Conservation (phyloP, 2,329 filamentous ascomycete species). For the Alternaria sp. region DNA sequence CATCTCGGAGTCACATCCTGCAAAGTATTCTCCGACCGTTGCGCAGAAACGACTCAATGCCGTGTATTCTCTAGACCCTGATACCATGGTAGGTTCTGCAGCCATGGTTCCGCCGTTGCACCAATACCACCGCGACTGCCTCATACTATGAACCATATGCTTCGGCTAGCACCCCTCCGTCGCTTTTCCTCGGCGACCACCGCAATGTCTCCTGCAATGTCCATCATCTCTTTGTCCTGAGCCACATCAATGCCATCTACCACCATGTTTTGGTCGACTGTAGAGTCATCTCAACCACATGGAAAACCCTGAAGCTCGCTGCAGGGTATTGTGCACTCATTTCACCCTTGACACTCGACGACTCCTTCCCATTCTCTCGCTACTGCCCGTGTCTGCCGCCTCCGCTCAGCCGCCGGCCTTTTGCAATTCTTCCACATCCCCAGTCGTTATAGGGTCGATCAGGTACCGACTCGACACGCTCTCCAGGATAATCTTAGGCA, state of each 20-base stretch:
- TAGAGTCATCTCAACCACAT: neutral
- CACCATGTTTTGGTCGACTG: neutral
- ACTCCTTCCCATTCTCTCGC: constrained; percentile 15
- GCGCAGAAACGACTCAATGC: neutral
- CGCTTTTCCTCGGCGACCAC: neutral
- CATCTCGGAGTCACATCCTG: neutral
- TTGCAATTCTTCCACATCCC: constrained; percentile 16
- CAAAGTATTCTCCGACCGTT: constrained; percentile 8
- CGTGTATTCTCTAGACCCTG: neutral
- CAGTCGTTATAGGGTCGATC: constrained; percentile 20
- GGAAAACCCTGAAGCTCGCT: neutral
- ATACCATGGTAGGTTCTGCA: neutral
- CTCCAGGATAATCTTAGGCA: constrained; percentile 30
- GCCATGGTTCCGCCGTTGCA: neutral
- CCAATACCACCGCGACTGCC: neutral
- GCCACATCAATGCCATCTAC: neutral
- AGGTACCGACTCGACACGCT: constrained; percentile 12
- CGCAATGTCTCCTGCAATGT: neutral
- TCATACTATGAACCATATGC: neutral
- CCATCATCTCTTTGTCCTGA: neutral
- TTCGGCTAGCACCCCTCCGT: neutral
- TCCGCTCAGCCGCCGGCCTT: neutral
- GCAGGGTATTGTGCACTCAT: constrained; percentile 12
- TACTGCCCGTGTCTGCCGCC: constrained; percentile 18
- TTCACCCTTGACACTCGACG: constrained; percentile 3